Evolutionary conservation across 352 stramenopile genomes (phyloP).

Genomic region (Phytophthora idaei): DNA sequence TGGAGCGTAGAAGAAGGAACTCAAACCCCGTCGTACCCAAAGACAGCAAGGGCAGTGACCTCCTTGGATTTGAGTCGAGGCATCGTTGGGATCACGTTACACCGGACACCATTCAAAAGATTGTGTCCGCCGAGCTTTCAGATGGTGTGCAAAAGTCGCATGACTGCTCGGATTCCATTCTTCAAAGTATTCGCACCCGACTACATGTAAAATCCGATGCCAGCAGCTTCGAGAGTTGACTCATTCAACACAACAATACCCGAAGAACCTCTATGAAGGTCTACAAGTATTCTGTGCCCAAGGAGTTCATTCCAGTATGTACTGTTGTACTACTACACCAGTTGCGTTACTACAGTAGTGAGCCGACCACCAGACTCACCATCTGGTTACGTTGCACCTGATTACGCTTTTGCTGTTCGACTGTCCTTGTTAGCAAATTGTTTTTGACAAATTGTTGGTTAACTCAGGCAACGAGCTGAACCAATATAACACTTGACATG

Average conservation of each 20-base stretch:
- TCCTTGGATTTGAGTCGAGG: slow-evolving; percentile 23
- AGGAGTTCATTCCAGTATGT: no score
- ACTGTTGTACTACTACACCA: neutral
- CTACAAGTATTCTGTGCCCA: no score
- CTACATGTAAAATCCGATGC: no score
- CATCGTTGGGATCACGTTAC: slow-evolving; percentile 18
- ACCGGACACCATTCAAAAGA: slow-evolving; percentile 9
- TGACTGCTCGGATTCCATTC: neutral
- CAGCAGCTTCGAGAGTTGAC: no score
- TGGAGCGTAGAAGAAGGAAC: neutral
- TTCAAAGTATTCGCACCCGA: no score
- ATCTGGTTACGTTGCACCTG: slow-evolving; percentile 6
- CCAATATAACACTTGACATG: slow-evolving; percentile 15
- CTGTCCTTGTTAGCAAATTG: slow-evolving; percentile 4
- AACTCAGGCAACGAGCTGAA: neutral
- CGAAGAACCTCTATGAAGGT: no score
- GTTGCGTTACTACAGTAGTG: neutral
- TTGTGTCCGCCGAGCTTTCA: slow-evolving; percentile 7
- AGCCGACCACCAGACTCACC: slow-evolving; percentile 19
- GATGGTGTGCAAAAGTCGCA: slow-evolving; percentile 25
- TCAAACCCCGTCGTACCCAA: neutral
- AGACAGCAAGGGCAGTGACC: neutral
- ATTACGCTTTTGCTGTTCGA: slow-evolving; percentile 23
- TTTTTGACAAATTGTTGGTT: no score
- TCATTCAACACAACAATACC: no score